Base-by-base conservation (phyloP, 805 yeast genomes). In the Pichia sporocuriosa region DNA sequence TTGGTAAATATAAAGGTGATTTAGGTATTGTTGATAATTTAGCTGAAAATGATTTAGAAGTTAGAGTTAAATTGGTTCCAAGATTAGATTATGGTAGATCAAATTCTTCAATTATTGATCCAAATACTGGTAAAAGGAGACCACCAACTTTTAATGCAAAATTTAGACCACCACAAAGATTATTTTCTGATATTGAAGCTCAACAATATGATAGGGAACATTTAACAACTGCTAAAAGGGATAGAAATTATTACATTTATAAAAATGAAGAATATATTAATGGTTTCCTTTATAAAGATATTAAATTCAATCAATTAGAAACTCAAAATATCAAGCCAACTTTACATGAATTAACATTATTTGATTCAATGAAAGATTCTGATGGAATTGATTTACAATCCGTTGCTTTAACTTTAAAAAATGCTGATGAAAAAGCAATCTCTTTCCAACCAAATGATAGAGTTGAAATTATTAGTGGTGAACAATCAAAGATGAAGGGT, bases 11-110 rank as follows among this genome's bases (percentile, higher is more conserved):
- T 62, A 84, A 84, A 55, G 90, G 90, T 39, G 98, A 93, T 61
- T 70, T 93, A 50, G 98, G 96, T 19, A 75, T 87, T 36, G 95
- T 93, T 38, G 96, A 88, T 54, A 88, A 89, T 58, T 73, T 93
- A 48, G 84, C 94, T 46, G 97, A 93, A 56, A 90, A 86, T 58
- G 97, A 96, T 40, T 73, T 93, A 52, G 97, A 90, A 59, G 97
- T 87, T n/a, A 75, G 94, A 54, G 78, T 95, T 53, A 86, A 86
- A 57, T 69, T 93, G 49, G 94, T 93, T 26, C 98, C 98, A 28
- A 78, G 98, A 55, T 65, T 93, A 45, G 97, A 90, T 59, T 90
- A 93, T 62, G 96, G 95, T 44, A 77, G 80, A 50, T 71, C 55
- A 9, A 44, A 50, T 21, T 61, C 55, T 34, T 52, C 53, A 3